Percentiles rank a stretch among this genome's conserved stretches.
These are phyloP conservation scores for Albifimbria verrucaria DNA, from an alignment of 2,329 filamentous ascomycete species.

Conservation along the genomic window DNA sequence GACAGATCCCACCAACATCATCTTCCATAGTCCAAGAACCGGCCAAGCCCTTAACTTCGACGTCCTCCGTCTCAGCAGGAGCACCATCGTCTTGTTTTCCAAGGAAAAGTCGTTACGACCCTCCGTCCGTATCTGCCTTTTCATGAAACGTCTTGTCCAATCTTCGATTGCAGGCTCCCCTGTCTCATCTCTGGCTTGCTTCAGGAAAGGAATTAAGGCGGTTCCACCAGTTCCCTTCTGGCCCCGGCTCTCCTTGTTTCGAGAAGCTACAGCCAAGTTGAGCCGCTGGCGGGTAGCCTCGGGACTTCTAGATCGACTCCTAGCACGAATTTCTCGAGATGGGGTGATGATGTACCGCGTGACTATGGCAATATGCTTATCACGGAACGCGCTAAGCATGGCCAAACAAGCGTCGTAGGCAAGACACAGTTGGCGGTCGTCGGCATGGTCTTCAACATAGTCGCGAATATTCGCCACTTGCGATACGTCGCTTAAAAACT, in stretches of 20 bases:
- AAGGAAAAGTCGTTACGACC: slow-evolving; percentile 56
- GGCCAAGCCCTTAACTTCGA: slow-evolving; percentile 65
- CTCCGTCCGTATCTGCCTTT: slow-evolving; percentile 43
- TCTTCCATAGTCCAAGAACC: slow-evolving; percentile 90
- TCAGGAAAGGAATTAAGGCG: slow-evolving; percentile 89
- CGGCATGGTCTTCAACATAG: slow-evolving; percentile 64
- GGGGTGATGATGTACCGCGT: slow-evolving; percentile 93
- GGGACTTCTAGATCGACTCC: slow-evolving; percentile 58
- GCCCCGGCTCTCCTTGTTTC: slow-evolving; percentile 49
- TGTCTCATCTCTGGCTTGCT: slow-evolving; percentile 95
- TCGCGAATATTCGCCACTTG: slow-evolving; percentile 81
- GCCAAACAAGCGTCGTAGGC: slow-evolving; percentile 89
- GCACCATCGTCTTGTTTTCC: slow-evolving; percentile 48
- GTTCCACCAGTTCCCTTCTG: slow-evolving; percentile 91
- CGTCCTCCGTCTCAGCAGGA: slow-evolving; percentile 36
- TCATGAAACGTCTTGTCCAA: slow-evolving; percentile 59
- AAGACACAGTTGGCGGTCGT: slow-evolving; percentile 65
- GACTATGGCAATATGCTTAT: slow-evolving; percentile 95
- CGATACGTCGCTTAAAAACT: slow-evolving; percentile 79
- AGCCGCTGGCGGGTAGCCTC: slow-evolving; percentile 45
- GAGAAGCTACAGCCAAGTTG: slow-evolving; percentile 62
- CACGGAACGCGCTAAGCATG: slow-evolving; percentile 67
- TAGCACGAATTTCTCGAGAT: slow-evolving; percentile 68
- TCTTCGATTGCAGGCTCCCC: slow-evolving; percentile 79
- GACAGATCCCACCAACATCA: slow-evolving; percentile 62